Base-by-base conservation (phyloP, 257 asterid species). In the Prunella vulgaris region DNA sequence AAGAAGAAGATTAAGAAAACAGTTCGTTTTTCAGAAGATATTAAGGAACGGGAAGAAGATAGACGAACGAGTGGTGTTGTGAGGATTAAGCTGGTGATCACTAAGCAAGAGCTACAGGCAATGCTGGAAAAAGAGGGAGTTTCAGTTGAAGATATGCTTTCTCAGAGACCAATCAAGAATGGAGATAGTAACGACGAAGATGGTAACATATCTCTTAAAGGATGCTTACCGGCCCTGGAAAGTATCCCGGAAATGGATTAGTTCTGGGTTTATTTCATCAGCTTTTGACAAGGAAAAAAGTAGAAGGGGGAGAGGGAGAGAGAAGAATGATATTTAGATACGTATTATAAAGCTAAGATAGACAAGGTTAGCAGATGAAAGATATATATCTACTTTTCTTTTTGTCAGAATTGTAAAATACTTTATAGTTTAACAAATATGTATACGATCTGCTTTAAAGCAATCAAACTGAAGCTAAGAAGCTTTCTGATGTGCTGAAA, bases 1-100 rank as follows among this genome's bases (percentile, higher is more conserved):
- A 72, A 14, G 69, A 71, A 32, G 80, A 81, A 68, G 72, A 66
- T 22, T 63, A 82, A 72, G 74, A 82, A 79, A 77, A 69, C 40
- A 3, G 85, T 82, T 62, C 71, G 83, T 5, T 75, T 83, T 75
- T 65, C 87, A 22, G 88, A 85, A 4, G 78, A 78, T 5, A 75
- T 75, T 1, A 68, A 24, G 57, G 79, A 60, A 24, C 78, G 81
- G 33, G 84, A 60, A 38, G 81, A 84, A 40, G 83, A 57, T 30
- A 77, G 57, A 21, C 71, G 66, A 66, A 65, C 56, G 12, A 52
- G 72, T 32, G 85, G 83, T 24, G 87, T 80, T 2, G 77, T 85
- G 78, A 83, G 95, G 78, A 83, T 91, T 64, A 91, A 91, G 90
- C 72, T 91, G 25, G 77, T 91, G 52, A 84, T 91, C 78, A 80